Base-by-base conservation (phyloP, 768 basidiomycete genomes). In the Clathrus columnatus region DNA sequence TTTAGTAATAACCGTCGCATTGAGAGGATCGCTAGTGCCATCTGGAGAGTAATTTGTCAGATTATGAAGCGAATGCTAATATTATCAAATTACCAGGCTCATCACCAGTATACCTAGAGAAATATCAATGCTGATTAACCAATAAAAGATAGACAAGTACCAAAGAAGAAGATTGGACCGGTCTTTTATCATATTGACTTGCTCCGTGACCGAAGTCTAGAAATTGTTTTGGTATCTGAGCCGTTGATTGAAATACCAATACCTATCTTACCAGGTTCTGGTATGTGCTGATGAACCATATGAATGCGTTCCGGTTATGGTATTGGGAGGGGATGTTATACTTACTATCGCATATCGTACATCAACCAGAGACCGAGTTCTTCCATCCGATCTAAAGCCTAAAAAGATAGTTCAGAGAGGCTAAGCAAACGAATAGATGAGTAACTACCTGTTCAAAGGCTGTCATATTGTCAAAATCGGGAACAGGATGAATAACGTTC, bases 321-420 rank as follows among this genome's bases (percentile, higher is more conserved):
- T 11, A 47, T 2, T 47, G 4, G 4, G 21, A 55, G 3, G 28
- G 36, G 2, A 0, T 10, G 21, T 16, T 23, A 54, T 43, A 23
- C 70, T 45, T 26, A 79, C 78, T 50, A 72, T 48, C 87, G 76
- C 87, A 91, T 89, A 64, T 90, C 86, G 60, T 91, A 91, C 81
- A 90, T 88, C 53, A 90, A 73, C 62, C 84, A 91, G 2, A 81
- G 59, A 0, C 78, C 79, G 0, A 82, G 79, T 57, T 83, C 76
- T 65, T 88, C 80, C 83, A 89, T 87, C 43, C 75, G 70, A 62
- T 87, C 82, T 6, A 89, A 63, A 24, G 54, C 44, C 54, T 55
- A 18, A 2, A 7, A 21, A 32, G 46, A 18, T 28, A 7, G 48
- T 20, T 18, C 42, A 26, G 5, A 11, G 14, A 24, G 17, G 23